Evolutionary conservation across 352 stramenopile species (phyloP).

Genomic region (Globisporangium carolinianum): DNA sequence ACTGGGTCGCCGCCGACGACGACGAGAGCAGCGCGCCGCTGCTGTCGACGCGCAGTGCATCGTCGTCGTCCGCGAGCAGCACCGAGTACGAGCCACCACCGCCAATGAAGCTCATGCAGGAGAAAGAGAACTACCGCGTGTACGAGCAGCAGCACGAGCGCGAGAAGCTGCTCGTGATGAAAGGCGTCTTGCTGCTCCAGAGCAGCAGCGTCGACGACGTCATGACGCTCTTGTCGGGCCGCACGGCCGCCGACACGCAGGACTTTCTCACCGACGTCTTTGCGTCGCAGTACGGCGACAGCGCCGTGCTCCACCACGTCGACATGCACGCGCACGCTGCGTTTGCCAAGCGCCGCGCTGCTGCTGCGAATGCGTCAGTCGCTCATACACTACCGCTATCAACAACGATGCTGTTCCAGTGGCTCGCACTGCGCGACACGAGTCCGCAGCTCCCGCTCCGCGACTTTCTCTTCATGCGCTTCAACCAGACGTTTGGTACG

Average conservation of each 20-base stretch:
- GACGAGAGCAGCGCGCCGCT: slow-evolving; percentile 20
- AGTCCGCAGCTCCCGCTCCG: slow-evolving; percentile 43
- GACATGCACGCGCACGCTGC: slow-evolving; percentile 18
- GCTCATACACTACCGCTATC: slow-evolving; percentile 11
- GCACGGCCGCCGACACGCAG: slow-evolving; percentile 31
- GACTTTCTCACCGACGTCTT: slow-evolving; percentile 54
- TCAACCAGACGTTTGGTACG: slow-evolving; percentile 48
- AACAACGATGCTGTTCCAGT: slow-evolving; percentile 48
- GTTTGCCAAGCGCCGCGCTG: slow-evolving; percentile 3
- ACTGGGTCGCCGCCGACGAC: slow-evolving; percentile 58
- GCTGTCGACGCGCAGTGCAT: slow-evolving; percentile 18
- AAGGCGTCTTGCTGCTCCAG: slow-evolving; percentile 58
- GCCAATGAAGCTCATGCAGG: slow-evolving; percentile 32
- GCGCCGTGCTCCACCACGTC: slow-evolving; percentile 45
- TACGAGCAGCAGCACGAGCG: slow-evolving; percentile 58
- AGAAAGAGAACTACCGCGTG: slow-evolving; percentile 75
- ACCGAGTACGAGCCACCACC: background rate
- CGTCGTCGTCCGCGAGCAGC: slow-evolving; percentile 16
- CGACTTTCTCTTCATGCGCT: slow-evolving; percentile 80
- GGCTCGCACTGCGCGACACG: slow-evolving; percentile 63
- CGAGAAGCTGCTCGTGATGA: slow-evolving; percentile 58
- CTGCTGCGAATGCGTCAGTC: background rate
- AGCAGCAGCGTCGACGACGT: slow-evolving; percentile 66
- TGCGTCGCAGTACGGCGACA: slow-evolving; percentile 44
- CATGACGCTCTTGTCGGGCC: slow-evolving; percentile 50